phyloP scores from a whole-genome alignment of 805 yeast species.

The Nakazawaea populi region DNA sequence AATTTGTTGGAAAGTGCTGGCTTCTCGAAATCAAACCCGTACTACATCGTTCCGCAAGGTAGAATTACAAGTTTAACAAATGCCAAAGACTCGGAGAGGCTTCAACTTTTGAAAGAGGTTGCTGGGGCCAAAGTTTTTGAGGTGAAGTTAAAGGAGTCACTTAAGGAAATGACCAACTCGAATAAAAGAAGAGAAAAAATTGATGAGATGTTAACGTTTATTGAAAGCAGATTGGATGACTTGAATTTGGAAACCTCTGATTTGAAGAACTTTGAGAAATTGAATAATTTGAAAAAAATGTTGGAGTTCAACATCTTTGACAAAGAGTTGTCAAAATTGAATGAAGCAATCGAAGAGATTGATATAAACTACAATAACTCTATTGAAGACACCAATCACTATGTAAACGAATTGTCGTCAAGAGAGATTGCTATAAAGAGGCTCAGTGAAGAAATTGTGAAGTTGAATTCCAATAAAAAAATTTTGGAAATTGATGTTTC shows the following conservation, averaged over 20 bases:
- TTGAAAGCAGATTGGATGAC: constrained; percentile 69
- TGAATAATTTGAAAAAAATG: constrained; percentile 63
- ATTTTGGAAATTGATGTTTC: constrained; percentile 49
- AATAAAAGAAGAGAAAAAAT: constrained; percentile 65
- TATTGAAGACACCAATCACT: constrained; percentile 45
- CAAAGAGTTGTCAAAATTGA: constrained; percentile 63
- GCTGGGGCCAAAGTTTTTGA: constrained; percentile 95
- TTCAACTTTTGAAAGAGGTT: constrained; percentile 77
- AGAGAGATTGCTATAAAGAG: constrained; percentile 49
- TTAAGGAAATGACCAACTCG: constrained; percentile 72
- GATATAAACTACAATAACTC: constrained; percentile 51
- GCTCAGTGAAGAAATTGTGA: constrained; percentile 38
- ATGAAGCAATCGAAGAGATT: constrained; percentile 50
- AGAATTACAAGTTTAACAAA: constrained; percentile 82
- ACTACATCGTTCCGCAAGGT: constrained; percentile 97
- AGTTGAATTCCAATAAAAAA: constrained; percentile 42
- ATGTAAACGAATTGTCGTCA: constrained; percentile 50
- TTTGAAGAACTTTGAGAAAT: constrained; percentile 58
- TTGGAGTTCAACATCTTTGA: constrained; percentile 73
- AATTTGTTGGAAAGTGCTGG: constrained; percentile 88
- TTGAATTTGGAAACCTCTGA: constrained; percentile 77
- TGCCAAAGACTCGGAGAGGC: constrained; percentile 79
- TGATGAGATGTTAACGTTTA: constrained; percentile 63
- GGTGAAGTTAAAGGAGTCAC: constrained; percentile 67
- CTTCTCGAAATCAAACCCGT: constrained; percentile 83